A percentile compares a stretch with the other conserved stretches of the same genome.
Conservation (phyloP, 169 alveolate species). For the Eimeria maxima region DNA sequence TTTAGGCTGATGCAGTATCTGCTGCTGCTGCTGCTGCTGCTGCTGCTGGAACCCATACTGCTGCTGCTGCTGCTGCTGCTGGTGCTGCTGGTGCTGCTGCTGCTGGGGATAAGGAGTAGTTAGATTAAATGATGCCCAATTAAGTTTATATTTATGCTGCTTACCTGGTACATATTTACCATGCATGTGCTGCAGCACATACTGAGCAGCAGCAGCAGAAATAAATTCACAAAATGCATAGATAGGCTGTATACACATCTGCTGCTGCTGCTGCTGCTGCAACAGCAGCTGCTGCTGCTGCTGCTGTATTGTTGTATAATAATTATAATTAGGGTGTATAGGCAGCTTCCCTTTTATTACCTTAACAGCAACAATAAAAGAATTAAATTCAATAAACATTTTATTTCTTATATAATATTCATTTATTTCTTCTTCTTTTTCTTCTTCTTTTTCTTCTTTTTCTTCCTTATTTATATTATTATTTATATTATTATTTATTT, state of each 20-base stretch:
- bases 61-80: constrained; percentile 41
- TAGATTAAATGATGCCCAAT: constrained; percentile 81
- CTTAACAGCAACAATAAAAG: constrained; percentile 13
- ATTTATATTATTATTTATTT: too few relatives aligned
- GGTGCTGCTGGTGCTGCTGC: background rate
- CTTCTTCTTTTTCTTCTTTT: too few relatives aligned
- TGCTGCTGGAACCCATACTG: background rate
- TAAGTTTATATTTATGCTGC: constrained; percentile 68
- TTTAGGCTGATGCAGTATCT: too few relatives aligned
- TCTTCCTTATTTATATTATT: too few relatives aligned
- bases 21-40: constrained; percentile 4
- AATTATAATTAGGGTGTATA: too few relatives aligned
- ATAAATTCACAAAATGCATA: constrained; percentile 75
- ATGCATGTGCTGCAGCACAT: constrained; percentile 74
- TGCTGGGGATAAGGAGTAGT: constrained; percentile 47
- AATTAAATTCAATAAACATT: too few relatives aligned
- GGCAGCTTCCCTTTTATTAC: background rate
- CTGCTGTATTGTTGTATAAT: too few relatives aligned
- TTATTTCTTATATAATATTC: too few relatives aligned
- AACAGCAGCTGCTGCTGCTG: too few relatives aligned
- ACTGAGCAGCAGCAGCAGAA: constrained; percentile 39
- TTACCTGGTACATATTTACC: constrained; percentile 76
- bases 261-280: too few relatives aligned
- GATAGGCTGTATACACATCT: constrained; percentile 42
- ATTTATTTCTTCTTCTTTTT: too few relatives aligned